Base-by-base conservation (phyloP, 2,329 filamentous ascomycete species). In the Chalara sp. region DNA sequence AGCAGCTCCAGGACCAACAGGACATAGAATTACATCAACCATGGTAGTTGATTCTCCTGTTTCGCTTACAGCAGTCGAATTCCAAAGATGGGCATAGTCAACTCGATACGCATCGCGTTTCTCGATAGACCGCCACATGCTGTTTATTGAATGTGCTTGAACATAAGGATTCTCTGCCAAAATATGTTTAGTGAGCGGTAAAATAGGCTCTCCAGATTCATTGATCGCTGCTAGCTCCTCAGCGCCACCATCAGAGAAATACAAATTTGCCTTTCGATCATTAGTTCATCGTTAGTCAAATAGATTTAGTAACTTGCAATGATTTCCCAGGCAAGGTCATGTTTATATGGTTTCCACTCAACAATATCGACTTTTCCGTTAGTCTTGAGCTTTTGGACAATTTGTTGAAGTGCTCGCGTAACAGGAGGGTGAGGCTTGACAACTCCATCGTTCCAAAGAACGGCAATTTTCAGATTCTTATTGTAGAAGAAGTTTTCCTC, bases 21-120 rank as follows among this genome's bases (percentile, higher is more conserved):
- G 83, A 50, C 76, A 81, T 1, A 87, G 68, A 33, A 87, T 76
- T 0, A 82, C 78, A 62, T 87, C 83, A 6, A 84, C 72, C 51
- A 60, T 60, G 12, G 58, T 59, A 45, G 60, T 54, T 0, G 45
- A 52, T 29, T 59, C 58, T 12, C 59, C 60, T 43, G 53, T 51
- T 5, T 53, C 41, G 5, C 63, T 63, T 3, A 53, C 56, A 6
- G 62, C 65, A 4, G 68, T 71, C 6, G 59, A 60, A 2, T 61
- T 65, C 6, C 47, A 45, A 32, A 56, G 11, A 2, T 54, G 49
- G 13, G 58, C 54, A 21, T 58, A 55, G 1, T 58, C 61, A 1
- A 37, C 39, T 10, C 61, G 54, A 37, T 50, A 66, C 2, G 67
- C 68, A 7, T 77, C 71, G 6, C 74, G 68, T 29, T 64, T 61